Percentiles rank a stretch among this genome's conserved stretches.
Evolutionary conservation across 2,329 filamentous ascomycete genomes (phyloP).

Genomic region (Furcasterigmium furcatum): DNA sequence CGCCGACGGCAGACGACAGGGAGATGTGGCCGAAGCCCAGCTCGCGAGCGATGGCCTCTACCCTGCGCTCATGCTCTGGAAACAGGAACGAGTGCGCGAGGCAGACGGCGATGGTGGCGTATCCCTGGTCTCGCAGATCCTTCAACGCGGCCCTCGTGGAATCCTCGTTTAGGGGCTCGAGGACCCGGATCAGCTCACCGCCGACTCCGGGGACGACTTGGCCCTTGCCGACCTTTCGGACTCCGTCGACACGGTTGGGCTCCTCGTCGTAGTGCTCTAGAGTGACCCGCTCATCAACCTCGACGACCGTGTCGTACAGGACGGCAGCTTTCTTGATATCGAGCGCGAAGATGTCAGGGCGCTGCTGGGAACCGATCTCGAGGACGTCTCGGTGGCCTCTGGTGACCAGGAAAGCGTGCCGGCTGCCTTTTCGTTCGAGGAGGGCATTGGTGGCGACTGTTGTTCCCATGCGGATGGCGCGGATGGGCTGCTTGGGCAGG

Average conservation of each 20-base stretch:
- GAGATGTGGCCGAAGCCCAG: slow-evolving; percentile 84
- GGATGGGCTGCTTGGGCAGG: slow-evolving; percentile 78
- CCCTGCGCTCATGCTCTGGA: slow-evolving; percentile 75
- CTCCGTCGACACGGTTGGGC: slow-evolving; percentile 30
- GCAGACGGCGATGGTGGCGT: slow-evolving; percentile 72
- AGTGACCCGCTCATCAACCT: slow-evolving; percentile 87
- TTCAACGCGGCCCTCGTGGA: slow-evolving; percentile 64
- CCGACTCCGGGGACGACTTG: slow-evolving; percentile 64
- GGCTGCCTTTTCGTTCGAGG: slow-evolving; percentile 85
- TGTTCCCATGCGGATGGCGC: slow-evolving; percentile 93
- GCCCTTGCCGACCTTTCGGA: slow-evolving; percentile 45
- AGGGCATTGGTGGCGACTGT: slow-evolving; percentile 91
- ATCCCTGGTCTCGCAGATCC: slow-evolving; percentile 45
- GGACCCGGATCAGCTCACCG: slow-evolving; percentile 64
- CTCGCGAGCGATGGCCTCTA: slow-evolving; percentile 73
- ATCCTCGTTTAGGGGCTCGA: slow-evolving; percentile 50
- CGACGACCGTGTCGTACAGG: slow-evolving; percentile 78
- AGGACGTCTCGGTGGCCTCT: slow-evolving; percentile 86
- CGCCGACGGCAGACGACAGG: slow-evolving; percentile 72
- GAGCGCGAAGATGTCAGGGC: slow-evolving; percentile 88
- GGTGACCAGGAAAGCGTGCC: slow-evolving; percentile 82
- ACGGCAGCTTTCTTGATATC: slow-evolving; percentile 85
- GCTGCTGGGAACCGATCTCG: slow-evolving; percentile 84
- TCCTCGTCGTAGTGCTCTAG: slow-evolving; percentile 91
- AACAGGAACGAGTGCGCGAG: slow-evolving; percentile 93